Conservation (phyloP, 1,139 yeast species). For the Ashbya aceris region DNA sequence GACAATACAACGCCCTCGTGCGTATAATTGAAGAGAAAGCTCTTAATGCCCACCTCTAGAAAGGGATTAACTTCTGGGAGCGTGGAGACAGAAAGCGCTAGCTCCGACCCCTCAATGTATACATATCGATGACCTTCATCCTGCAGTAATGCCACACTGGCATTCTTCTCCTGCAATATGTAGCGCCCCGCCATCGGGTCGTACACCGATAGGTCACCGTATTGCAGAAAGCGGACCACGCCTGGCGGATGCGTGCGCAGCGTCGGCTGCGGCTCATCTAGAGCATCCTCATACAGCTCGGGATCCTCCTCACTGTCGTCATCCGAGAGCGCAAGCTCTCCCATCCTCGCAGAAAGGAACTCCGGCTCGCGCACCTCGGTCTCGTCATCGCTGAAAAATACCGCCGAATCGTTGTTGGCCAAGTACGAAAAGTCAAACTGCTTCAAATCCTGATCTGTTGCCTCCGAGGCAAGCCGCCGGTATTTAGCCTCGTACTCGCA, state of each 20-base stretch:
- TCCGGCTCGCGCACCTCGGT: slow-evolving; percentile 9
- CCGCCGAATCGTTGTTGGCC: slow-evolving; percentile 3
- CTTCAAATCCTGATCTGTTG: slow-evolving; percentile 39
- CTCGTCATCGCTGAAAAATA: slow-evolving; percentile 12
- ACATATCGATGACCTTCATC: slow-evolving; percentile 46
- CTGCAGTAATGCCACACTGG: slow-evolving; percentile 37
- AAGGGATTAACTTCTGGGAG: slow-evolving; percentile 51
- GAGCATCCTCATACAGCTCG: slow-evolving; percentile 30
- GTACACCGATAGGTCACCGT: slow-evolving; percentile 44
- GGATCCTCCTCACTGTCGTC: slow-evolving; percentile 13
- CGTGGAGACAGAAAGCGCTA: slow-evolving; percentile 37
- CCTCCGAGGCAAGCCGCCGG: slow-evolving; percentile 43
- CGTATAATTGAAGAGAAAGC: slow-evolving; percentile 60
- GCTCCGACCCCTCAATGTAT: slow-evolving; percentile 32
- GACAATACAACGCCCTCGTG: slow-evolving; percentile 39
- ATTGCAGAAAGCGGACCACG: slow-evolving; percentile 8
- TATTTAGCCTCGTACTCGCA: slow-evolving; percentile 76
- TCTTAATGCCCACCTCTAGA: slow-evolving; percentile 46
- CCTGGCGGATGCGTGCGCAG: slow-evolving; percentile 1
- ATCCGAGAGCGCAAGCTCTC: background rate
- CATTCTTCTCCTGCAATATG: slow-evolving; percentile 33
- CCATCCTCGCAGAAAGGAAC: background rate
- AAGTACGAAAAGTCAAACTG: slow-evolving; percentile 36
- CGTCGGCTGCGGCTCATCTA: slow-evolving; percentile 11
- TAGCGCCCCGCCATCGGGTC: slow-evolving; percentile 48